These are phyloP conservation scores for Porpolomopsis calyptriformis DNA, from an alignment of 768 basidiomycete genomes.

Conservation along the genomic window DNA sequence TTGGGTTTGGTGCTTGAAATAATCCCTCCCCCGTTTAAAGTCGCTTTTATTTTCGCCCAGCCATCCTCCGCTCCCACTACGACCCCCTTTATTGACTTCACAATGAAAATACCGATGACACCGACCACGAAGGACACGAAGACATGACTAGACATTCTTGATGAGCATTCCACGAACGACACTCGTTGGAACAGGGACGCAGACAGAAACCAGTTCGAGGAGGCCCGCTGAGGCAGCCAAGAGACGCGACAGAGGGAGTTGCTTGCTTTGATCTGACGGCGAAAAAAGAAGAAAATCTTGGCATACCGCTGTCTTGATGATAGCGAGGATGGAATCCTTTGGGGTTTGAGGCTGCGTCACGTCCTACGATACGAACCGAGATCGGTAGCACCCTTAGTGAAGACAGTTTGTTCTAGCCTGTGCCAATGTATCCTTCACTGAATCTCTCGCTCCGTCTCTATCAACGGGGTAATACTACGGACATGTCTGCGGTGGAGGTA, in stretches of 20 bases:
- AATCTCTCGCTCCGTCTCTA: not conserved
- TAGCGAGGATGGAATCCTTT: constrained; percentile 2
- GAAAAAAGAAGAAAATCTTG: not conserved
- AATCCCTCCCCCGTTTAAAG: not conserved
- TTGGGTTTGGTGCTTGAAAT: not conserved
- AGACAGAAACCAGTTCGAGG: constrained; percentile 2
- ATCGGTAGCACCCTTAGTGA: not conserved
- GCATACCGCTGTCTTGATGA: not conserved
- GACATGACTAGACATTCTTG: constrained; percentile 8
- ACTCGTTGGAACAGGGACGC: not conserved
- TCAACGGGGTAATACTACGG: not conserved
- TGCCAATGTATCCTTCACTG: not conserved
- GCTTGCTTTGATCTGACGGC: too few relatives aligned
- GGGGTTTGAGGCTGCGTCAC: not conserved
- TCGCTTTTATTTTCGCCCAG: too few relatives aligned
- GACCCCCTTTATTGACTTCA: not conserved
- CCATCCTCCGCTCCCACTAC: not conserved
- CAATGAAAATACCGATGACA: not conserved
- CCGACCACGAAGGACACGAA: constrained; percentile 6
- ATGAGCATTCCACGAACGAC: constrained; percentile 6
- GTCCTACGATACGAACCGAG: not conserved
- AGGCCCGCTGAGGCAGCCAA: constrained; percentile 5
- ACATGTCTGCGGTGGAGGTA: too few relatives aligned
- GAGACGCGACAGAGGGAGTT: not conserved
- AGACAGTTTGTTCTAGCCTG: not conserved